phyloP scores from a whole-genome alignment of 352 stramenopile species.

The Phytophthora boehmeriae region DNA sequence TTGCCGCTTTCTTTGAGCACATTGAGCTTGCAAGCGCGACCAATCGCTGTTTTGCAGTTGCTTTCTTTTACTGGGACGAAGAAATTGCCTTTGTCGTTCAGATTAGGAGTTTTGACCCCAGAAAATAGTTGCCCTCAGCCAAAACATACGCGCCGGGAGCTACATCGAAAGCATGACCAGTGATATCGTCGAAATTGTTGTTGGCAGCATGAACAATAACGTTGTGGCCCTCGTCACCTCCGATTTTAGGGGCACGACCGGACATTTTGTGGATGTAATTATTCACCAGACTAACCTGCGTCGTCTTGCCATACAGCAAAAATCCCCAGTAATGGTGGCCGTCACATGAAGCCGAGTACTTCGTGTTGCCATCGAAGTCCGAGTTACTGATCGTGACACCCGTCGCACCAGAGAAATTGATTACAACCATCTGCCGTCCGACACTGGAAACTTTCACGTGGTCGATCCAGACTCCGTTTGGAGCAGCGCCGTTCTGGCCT shows the following conservation, averaged over 20 bases:
- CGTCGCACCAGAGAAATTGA: constrained; percentile 11
- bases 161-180: constrained; percentile 39
- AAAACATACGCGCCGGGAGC: constrained; percentile 30
- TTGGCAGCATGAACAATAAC: constrained; percentile 36
- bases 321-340: constrained; percentile 54
- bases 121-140: constrained; percentile 53
- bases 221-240: constrained; percentile 9
- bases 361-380: constrained; percentile 52
- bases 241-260: constrained; percentile 34
- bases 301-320: constrained; percentile 29
- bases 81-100: constrained; percentile 6
- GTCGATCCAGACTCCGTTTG: constrained; percentile 37
- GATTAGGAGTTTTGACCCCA: constrained; percentile 13
- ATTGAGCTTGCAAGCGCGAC: constrained; percentile 10
- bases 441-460: constrained; percentile 34
- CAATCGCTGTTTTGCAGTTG: constrained; percentile 10
- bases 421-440: constrained; percentile 31
- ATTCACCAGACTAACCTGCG: constrained; percentile 30
- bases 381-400: constrained; percentile 28
- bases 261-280: constrained; percentile 47
- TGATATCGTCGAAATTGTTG: constrained; percentile 48
- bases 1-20: constrained; percentile 13
- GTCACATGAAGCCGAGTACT: constrained; percentile 51
- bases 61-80: constrained; percentile 17
- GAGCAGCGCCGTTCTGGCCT: neutral